Conservation (phyloP, 495 filamentous ascomycete genomes). For the Trichoderma reesei region DNA sequence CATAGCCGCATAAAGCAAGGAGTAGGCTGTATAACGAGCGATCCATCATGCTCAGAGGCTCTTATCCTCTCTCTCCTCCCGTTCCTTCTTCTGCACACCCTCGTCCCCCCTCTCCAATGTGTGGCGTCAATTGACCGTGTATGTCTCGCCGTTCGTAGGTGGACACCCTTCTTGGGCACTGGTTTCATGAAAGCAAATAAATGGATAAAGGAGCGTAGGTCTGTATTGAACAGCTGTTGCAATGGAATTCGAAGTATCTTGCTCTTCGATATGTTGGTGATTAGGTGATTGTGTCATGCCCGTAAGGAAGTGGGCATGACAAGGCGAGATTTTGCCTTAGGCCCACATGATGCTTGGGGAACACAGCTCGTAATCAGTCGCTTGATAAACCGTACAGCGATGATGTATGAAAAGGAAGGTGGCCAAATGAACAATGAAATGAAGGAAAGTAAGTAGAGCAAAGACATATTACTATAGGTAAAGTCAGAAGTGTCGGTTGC, state of each 20-base stretch:
- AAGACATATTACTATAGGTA: constrained; percentile 11
- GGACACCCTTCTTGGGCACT: background rate
- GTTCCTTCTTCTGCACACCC: background rate
- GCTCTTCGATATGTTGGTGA: background rate
- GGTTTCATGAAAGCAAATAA: background rate
- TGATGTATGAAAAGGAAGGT: constrained; percentile 11
- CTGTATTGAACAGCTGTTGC: background rate
- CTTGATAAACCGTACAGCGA: background rate
- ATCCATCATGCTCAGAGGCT: background rate
- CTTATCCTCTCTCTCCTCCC: background rate
- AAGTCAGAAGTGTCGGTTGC: constrained; percentile 25
- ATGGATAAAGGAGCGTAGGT: background rate
- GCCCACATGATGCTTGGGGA: background rate
- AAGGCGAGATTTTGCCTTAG: background rate
- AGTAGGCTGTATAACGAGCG: background rate
- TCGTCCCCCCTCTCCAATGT: background rate
- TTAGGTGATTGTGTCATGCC: background rate
- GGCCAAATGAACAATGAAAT: constrained; percentile 8
- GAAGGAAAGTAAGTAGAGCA: constrained; percentile 10
- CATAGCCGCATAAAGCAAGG: background rate
- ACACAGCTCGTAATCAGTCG: background rate
- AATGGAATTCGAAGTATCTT: background rate
- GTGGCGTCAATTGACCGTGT: background rate
- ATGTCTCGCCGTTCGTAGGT: constrained; percentile 3
- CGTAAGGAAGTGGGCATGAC: background rate